These are phyloP conservation scores for Penicillium samsonianum DNA, from an alignment of 495 filamentous ascomycete species.

Conservation along the genomic window DNA sequence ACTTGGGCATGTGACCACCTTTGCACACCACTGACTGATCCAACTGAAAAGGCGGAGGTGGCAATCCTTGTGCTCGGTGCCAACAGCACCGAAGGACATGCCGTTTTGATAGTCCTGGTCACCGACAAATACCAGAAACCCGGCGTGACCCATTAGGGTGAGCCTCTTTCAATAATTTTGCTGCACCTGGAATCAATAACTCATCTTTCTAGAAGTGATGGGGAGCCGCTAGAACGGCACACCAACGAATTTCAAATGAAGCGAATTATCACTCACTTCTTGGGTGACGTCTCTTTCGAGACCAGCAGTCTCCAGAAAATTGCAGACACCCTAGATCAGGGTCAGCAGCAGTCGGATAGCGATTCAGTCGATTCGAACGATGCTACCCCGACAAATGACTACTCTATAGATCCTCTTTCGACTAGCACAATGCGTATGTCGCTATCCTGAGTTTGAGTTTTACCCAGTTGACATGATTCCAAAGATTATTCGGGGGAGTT, in stretches of 20 bases:
- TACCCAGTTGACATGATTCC: background rate
- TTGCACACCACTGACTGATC: background rate
- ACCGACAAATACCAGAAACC: background rate
- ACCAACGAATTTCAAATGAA: constrained; percentile 12
- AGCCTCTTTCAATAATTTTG: background rate
- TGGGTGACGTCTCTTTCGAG: constrained; percentile 22
- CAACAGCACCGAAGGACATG: constrained; percentile 19
- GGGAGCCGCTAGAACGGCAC: background rate
- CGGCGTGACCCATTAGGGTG: background rate
- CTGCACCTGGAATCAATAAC: background rate
- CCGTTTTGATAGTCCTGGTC: constrained; percentile 8
- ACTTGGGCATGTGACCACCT: background rate
- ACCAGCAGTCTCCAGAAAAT: constrained; percentile 6
- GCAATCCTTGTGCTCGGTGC: constrained; percentile 20
- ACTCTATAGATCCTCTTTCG: constrained; percentile 22
- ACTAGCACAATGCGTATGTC: constrained; percentile 24
- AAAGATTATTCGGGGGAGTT: constrained; percentile 20
- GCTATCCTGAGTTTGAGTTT: background rate
- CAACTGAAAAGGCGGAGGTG: constrained; percentile 17
- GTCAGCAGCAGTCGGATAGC: background rate
- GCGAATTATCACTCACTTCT: constrained; percentile 20
- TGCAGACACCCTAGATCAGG: constrained; percentile 4
- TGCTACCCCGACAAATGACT: constrained; percentile 7
- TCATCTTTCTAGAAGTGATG: background rate
- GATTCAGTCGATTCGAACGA: background rate